phyloP scores from a whole-genome alignment of 768 basidiomycete genomes.

The Pulveroboletus frians region DNA sequence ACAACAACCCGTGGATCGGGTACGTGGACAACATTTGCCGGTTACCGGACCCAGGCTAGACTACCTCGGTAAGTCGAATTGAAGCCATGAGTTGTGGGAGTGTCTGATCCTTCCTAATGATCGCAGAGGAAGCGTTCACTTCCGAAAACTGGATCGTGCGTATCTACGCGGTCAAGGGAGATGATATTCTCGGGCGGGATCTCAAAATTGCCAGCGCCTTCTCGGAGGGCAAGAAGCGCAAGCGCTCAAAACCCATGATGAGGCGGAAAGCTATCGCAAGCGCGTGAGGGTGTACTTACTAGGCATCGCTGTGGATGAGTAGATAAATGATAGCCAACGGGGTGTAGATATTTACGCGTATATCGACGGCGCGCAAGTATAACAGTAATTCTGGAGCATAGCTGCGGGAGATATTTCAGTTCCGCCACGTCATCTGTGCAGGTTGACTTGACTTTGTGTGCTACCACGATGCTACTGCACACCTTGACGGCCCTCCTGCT shows the following conservation, averaged over 20 bases:
- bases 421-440: slow-evolving; percentile 12
- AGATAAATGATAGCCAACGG: background rate
- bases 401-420: slow-evolving; percentile 8
- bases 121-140: slow-evolving; percentile 91
- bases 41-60: slow-evolving; percentile 75
- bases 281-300: slow-evolving; percentile 6
- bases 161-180: slow-evolving; percentile 93
- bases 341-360: background rate
- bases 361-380: background rate
- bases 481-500: slow-evolving; percentile 16
- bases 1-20: slow-evolving; percentile 71
- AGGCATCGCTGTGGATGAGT: background rate
- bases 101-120: slow-evolving; percentile 1
- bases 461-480: slow-evolving; percentile 23
- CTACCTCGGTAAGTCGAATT: slow-evolving; percentile 62
- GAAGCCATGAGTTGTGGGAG: background rate
- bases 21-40: slow-evolving; percentile 83
- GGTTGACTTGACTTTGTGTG: background rate
- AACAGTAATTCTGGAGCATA: slow-evolving; percentile 1
- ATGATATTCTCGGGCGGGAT: slow-evolving; percentile 87
- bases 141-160: slow-evolving; percentile 99
- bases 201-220: slow-evolving; percentile 86
- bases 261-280: slow-evolving; percentile 46
- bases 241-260: slow-evolving; percentile 63
- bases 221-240: slow-evolving; percentile 82